Percentiles rank a stretch among this genome's conserved stretches.
These are phyloP conservation scores for Penicillium atrosanguineum DNA, from an alignment of 495 filamentous ascomycete species.

Conservation along the genomic window DNA sequence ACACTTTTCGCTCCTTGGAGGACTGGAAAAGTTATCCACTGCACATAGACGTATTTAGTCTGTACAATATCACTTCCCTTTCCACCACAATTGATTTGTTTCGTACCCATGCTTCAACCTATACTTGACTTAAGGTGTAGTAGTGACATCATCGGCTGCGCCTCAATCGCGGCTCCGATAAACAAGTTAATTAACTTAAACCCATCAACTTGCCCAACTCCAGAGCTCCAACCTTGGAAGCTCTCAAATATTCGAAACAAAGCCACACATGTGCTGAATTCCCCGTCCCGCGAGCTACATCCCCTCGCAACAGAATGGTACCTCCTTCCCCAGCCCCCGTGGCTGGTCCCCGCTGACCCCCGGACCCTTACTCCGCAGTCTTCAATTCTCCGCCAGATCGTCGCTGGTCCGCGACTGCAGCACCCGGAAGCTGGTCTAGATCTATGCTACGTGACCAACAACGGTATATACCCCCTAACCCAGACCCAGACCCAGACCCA, in stretches of 20 bases:
- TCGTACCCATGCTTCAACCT: neutral
- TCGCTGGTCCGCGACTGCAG: conserved; percentile 74
- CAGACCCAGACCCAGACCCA: neutral
- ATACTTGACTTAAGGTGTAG: neutral
- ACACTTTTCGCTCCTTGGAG: conserved; percentile 1
- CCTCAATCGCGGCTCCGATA: conserved; percentile 10
- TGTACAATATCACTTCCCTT: neutral
- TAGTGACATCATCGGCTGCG: conserved; percentile 27
- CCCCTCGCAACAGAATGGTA: conserved; percentile 11
- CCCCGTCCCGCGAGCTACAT: conserved; percentile 1
- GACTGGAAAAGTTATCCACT: neutral
- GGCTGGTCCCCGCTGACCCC: neutral
- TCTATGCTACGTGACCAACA: conserved; percentile 91
- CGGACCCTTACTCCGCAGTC: conserved; percentile 37
- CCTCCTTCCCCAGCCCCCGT: neutral
- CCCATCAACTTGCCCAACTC: neutral
- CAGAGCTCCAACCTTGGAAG: neutral
- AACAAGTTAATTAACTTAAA: neutral
- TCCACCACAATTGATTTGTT: neutral
- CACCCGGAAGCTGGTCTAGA: conserved; percentile 88
- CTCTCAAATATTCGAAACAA: neutral
- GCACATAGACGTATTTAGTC: neutral
- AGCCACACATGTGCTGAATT: conserved; percentile 1
- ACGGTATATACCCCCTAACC: conserved; percentile 42
- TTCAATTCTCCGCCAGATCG: conserved; percentile 68